Evolutionary conservation across 441 rosid genomes (phyloP), one percentile per base, ranked within the genome.

Genomic region (Corymbia citriodora): DNA sequence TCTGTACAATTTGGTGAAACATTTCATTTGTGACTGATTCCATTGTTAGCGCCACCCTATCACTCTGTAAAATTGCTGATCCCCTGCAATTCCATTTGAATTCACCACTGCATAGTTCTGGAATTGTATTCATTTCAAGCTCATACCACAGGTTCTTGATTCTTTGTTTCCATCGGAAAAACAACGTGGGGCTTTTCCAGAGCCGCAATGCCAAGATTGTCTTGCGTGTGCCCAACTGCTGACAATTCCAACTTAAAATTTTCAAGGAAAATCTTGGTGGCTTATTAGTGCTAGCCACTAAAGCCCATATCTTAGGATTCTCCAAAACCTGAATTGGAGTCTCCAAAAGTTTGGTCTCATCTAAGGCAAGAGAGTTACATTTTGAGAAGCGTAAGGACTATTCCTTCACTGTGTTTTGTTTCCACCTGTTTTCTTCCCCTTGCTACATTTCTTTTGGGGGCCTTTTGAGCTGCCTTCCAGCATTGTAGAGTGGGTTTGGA

Each of bases 361-460:
- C 4, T 29, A 63, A 13, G 31, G 17, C 18, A 14, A 13, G 33
- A 27, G 68, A 63, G 70, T 29, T 63, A 3, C 9, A 17, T 1
- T 63, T 29, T 14, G 31, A 0, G 33, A 14, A 63, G 17, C 0
- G 1, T 29, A 29, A 29, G 18, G 70, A 29, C 9, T 7, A 7
- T 63, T 6, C 33, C 33, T 13, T 29, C 17, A 13, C 5, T 29
- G 0, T 29, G 36, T 29, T 29, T 29, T 63, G 3, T 63, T 3
- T 29, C 36, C 10, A 0, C 2, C 10, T 2, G 2, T 29, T 63
- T n/a, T 63, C 36, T 29, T 63, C 33, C 5, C 2, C 18, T 63
- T n/a, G 72, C 33, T n/a, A 14, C 18, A 1, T n/a, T 63, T 29
- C 36, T 63, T 63, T 14, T 29, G 3, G 36, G 33, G 33, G 10